Evolutionary conservation across 768 basidiomycete species (phyloP), one percentile per base, ranked within the genome.

Genomic region (Phlebiopsis gigantea): DNA sequence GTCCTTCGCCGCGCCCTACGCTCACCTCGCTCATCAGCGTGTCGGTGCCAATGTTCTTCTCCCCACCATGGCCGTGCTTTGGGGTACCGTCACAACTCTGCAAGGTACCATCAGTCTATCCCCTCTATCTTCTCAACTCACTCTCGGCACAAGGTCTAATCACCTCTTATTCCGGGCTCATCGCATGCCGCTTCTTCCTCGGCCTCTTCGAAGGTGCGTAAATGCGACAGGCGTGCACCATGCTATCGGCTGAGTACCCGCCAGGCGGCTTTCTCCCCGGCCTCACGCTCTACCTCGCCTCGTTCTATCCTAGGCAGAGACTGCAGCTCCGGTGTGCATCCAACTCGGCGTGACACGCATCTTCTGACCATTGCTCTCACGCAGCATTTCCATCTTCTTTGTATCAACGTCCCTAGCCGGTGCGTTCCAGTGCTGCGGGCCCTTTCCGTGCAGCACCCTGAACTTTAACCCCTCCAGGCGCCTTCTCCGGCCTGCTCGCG

Each of bases 351-450:
- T 60, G 28, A 56, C 47, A 73, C 73, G 52, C 78, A 77, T 77
- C 79, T 80, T 81, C 60, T 83, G 85, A 26, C 80, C 80, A 14
- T 88, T 24, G n/a, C n/a, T n/a, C n/a, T n/a, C n/a, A n/a, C n/a
- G 1, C 30, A 62, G 61, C 15, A 53, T 73, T 56, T 62, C 71
- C n/a, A 51, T 78, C 29, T 77, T 79, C 71, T 79, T 76, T 66
- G 68, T 69, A 9, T 71, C 75, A 3, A 72, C 75, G 5, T 75
- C 75, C 1, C 71, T 82, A 4, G 77, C 84, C 0, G 81, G 82
- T 47, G n/a, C n/a, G n/a, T 53, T 39, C 22, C 34, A 5, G 22
- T 7, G 7, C 22, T 24, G 47, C 29, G 26, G 26, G 47, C n/a
- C n/a, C 48, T 4, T 17, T 7, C 5, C 30, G 19, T n/a, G 14